phyloP scores from a whole-genome alignment of 305 asterid species.

The Plantago coronopus region DNA sequence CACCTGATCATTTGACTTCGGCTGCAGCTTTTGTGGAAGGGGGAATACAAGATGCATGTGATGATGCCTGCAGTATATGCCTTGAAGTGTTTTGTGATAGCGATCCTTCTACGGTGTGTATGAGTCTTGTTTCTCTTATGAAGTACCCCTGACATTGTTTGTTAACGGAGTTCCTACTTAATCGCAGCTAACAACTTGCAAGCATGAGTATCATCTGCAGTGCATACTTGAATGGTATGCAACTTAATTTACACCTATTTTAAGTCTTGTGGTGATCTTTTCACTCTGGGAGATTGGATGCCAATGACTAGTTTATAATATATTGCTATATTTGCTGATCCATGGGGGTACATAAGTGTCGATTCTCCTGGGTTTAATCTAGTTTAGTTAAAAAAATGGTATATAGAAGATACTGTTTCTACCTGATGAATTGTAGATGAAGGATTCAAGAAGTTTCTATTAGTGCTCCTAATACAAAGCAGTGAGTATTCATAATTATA shows the following conservation, averaged over 20 bases:
- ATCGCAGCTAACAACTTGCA: conserved; percentile 80
- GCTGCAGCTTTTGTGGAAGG: conserved; percentile 91
- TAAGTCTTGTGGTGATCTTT: background rate
- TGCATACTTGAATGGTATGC: conserved; percentile 87
- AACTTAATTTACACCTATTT: background rate
- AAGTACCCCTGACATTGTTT: conserved; percentile 10
- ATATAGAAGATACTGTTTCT: background rate
- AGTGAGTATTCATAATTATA: background rate
- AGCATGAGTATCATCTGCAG: conserved; percentile 90
- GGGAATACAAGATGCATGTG: conserved; percentile 85
- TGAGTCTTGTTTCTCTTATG: conserved; percentile 1
- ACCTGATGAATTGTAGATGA: background rate
- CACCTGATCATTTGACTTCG: conserved; percentile 57
- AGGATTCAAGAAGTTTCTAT: background rate
- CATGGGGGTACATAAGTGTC: background rate
- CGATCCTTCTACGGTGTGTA: conserved; percentile 73
- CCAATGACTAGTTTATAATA: background rate
- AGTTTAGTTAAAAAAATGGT: no score
- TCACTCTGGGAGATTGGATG: background rate
- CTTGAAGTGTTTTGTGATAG: conserved; percentile 71
- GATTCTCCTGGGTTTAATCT: background rate
- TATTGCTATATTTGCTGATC: no score
- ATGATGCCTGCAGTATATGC: conserved; percentile 87
- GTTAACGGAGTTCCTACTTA: conserved; percentile 19
- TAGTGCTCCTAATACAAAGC: background rate